Evolutionary conservation across 179 eudicot species (phyloP).

Genomic region (Beta macrorhiza): DNA sequence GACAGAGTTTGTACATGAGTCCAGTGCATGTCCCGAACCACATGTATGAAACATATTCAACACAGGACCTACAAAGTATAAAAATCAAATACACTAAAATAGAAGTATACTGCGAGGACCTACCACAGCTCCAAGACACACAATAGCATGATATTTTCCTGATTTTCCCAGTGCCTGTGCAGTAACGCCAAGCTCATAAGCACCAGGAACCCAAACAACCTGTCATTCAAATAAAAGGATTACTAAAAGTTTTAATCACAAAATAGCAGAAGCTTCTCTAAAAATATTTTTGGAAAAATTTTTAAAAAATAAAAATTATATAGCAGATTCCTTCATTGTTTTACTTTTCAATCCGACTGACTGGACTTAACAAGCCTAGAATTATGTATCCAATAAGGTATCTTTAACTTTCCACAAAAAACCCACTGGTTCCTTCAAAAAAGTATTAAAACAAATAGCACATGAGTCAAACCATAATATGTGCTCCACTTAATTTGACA

Average conservation of each 20-base stretch:
- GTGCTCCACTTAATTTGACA: too few species aligned
- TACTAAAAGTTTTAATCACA: neutral
- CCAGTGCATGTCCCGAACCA: neutral
- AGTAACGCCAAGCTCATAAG: slow-evolving; percentile 82
- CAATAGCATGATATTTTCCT: slow-evolving; percentile 70
- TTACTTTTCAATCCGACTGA: too few species aligned
- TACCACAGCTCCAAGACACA: slow-evolving; percentile 99
- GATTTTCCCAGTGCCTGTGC: slow-evolving; percentile 90
- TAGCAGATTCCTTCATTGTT: too few species aligned
- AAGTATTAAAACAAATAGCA: too few species aligned
- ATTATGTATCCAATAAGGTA: too few species aligned
- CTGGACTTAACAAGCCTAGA: too few species aligned
- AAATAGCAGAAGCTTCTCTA: too few species aligned
- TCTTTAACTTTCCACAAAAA: too few species aligned
- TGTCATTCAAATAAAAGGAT: slow-evolving; percentile 28
- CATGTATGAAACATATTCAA: neutral
- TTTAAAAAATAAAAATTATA: too few species aligned
- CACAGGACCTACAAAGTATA: neutral
- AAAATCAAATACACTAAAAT: slow-evolving; percentile 18
- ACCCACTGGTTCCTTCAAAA: too few species aligned
- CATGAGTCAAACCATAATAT: too few species aligned
- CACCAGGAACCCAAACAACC: slow-evolving; percentile 99
- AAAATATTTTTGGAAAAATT: too few species aligned
- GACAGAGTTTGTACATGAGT: neutral
- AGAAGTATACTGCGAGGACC: slow-evolving; percentile 18